phyloP scores from a whole-genome alignment of 352 stramenopile genomes.

The Thalassiosira mediterranea region DNA sequence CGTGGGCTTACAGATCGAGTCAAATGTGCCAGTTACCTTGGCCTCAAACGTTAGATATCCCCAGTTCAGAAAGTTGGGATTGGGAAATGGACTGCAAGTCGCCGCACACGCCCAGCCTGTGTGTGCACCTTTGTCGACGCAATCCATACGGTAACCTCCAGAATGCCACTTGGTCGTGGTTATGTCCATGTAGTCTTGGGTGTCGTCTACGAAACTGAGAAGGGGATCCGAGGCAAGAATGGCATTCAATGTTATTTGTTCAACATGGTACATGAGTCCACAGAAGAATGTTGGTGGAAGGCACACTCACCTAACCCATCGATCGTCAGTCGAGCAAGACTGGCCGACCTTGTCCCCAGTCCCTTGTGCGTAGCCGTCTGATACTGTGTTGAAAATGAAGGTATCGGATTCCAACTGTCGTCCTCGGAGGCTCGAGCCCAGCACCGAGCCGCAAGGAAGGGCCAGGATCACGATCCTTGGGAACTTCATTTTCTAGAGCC shows the following conservation, averaged over 20 bases:
- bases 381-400: not conserved
- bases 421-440: not conserved
- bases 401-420: not conserved
- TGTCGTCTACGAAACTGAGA: not conserved
- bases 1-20: conserved; percentile 6
- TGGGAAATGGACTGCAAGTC: not conserved
- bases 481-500: no score
- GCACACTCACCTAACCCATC: not conserved
- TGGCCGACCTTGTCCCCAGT: not conserved
- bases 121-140: conserved; percentile 8
- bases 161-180: conserved; percentile 19
- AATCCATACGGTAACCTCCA: conserved; percentile 19
- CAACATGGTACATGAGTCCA: not conserved
- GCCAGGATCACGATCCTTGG: no score
- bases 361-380: not conserved
- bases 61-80: conserved; percentile 21
- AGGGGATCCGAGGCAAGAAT: not conserved
- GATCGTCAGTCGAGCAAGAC: not conserved
- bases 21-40: not conserved
- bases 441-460: no score
- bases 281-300: not conserved
- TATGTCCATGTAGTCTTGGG: conserved; percentile 6
- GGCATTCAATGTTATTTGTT: not conserved
- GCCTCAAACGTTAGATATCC: conserved; percentile 22
- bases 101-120: conserved; percentile 3